These are phyloP conservation scores for Polytolypa hystricis DNA, from an alignment of 2,329 filamentous ascomycete genomes.

Conservation along the genomic window DNA sequence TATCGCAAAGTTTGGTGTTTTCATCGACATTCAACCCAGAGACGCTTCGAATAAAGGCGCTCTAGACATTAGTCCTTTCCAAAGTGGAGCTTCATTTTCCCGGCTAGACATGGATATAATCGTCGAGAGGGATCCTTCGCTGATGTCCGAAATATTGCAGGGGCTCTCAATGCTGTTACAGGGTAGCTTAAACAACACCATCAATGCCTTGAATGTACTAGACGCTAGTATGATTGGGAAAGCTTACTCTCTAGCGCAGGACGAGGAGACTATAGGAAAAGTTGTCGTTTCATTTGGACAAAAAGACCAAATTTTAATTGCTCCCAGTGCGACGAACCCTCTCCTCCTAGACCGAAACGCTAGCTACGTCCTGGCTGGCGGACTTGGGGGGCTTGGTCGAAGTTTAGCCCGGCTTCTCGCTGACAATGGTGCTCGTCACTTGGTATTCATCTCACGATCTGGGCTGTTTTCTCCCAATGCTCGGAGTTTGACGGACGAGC, in stretches of 20 bases:
- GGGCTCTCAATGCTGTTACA: neutral
- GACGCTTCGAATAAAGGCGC: slow-evolving; percentile 8
- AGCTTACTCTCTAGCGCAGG: slow-evolving; percentile 16
- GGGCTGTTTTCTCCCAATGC: slow-evolving; percentile 11
- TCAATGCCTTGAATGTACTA: neutral
- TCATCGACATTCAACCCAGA: slow-evolving; percentile 14
- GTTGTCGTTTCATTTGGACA: slow-evolving; percentile 10
- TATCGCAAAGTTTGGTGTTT: slow-evolving; percentile 13
- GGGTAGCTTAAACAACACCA: neutral
- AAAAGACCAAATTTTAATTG: slow-evolving; percentile 11
- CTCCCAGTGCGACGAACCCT: slow-evolving; percentile 8
- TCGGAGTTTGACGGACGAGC: slow-evolving; percentile 11
- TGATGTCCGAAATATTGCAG: neutral
- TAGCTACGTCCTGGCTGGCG: slow-evolving; percentile 17
- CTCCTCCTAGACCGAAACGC: slow-evolving; percentile 9
- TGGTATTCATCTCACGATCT: slow-evolving; percentile 22
- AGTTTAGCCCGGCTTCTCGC: slow-evolving; percentile 17
- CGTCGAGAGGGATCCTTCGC: neutral
- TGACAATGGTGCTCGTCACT: slow-evolving; percentile 16
- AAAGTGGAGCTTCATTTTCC: slow-evolving; percentile 11
- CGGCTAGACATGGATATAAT: slow-evolving; percentile 9
- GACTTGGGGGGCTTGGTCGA: slow-evolving; percentile 17
- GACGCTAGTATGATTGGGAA: slow-evolving; percentile 12
- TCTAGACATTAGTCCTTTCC: slow-evolving; percentile 10
- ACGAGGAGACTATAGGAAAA: slow-evolving; percentile 14